phyloP scores from a whole-genome alignment of 352 stramenopile genomes.

The Pythium vanterpoolii region DNA sequence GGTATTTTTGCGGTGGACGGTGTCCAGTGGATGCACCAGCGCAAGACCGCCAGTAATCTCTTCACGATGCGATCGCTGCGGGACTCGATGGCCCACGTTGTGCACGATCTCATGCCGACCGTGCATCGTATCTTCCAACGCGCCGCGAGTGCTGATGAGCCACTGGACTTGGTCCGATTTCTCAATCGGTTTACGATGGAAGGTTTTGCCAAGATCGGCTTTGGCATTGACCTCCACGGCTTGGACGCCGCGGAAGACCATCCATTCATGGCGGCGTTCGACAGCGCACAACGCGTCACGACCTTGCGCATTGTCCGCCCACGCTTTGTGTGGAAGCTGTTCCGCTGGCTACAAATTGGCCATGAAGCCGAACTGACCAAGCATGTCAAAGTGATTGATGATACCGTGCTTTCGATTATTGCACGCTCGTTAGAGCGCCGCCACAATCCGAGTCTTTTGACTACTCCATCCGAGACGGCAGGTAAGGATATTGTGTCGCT shows the following conservation, averaged over 20 bases:
- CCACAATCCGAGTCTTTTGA: constrained; percentile 8
- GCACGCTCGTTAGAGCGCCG: constrained; percentile 26
- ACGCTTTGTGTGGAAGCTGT: constrained; percentile 47
- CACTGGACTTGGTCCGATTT: constrained; percentile 32
- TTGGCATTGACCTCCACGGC: constrained; percentile 24
- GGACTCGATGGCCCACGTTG: constrained; percentile 30
- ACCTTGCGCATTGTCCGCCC: constrained; percentile 19
- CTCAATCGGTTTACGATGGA: constrained; percentile 51
- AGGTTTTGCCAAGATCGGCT: constrained; percentile 41
- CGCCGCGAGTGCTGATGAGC: not conserved
- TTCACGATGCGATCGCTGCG: constrained; percentile 37
- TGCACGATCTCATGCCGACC: not conserved
- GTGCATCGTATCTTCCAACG: constrained; percentile 16
- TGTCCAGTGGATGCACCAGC: constrained; percentile 32
- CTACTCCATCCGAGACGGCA: constrained; percentile 23
- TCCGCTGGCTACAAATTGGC: constrained; percentile 32
- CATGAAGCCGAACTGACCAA: constrained; percentile 31
- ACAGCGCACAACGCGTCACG: constrained; percentile 32
- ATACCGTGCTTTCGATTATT: constrained; percentile 45
- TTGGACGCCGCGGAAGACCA: constrained; percentile 19
- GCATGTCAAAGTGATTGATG: constrained; percentile 43
- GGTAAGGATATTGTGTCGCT: constrained; percentile 46
- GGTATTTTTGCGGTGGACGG: constrained; percentile 25
- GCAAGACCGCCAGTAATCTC: constrained; percentile 47
- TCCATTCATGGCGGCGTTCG: constrained; percentile 34